These are phyloP conservation scores for Allium sativum DNA, from an alignment of 106 monocot genomes.

Conservation along the genomic window DNA sequence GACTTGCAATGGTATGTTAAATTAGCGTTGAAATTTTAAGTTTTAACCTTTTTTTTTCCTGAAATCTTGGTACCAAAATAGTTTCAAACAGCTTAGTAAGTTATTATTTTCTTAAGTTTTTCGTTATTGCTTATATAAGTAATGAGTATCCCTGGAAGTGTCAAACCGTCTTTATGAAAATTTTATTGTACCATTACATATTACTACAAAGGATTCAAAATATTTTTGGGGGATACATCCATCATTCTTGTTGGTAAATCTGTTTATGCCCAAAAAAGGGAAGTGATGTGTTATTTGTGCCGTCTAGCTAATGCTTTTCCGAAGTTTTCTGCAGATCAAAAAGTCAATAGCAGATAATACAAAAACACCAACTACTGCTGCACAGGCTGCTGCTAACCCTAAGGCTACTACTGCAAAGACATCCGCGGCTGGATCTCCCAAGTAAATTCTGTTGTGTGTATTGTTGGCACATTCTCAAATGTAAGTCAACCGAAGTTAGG, in stretches of 20 bases:
- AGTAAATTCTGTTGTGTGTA: background rate
- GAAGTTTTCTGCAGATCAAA: background rate
- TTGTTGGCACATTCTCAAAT: too few relatives aligned
- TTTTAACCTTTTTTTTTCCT: background rate
- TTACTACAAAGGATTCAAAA: too few relatives aligned
- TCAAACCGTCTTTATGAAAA: background rate
- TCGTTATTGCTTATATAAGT: background rate
- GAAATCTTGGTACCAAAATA: background rate
- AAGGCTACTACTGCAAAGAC: background rate
- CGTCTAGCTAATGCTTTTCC: background rate
- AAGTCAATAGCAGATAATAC: slow-evolving; percentile 4
- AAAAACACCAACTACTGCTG: background rate
- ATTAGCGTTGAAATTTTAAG: background rate
- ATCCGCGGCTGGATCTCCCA: background rate
- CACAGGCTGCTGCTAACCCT: background rate
- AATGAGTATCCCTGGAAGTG: background rate
- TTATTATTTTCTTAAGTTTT: background rate
- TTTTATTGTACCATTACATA: too few relatives aligned
- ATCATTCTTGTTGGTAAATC: background rate
- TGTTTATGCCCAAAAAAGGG: background rate
- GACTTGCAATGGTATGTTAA: slow-evolving; percentile 64
- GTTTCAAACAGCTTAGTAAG: background rate
- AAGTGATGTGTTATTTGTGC: background rate
- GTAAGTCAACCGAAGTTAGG: too few relatives aligned
- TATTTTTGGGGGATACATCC: background rate